Evolutionary conservation across 768 basidiomycete genomes (phyloP).

Genomic region (Collybiopsis luxurians): DNA sequence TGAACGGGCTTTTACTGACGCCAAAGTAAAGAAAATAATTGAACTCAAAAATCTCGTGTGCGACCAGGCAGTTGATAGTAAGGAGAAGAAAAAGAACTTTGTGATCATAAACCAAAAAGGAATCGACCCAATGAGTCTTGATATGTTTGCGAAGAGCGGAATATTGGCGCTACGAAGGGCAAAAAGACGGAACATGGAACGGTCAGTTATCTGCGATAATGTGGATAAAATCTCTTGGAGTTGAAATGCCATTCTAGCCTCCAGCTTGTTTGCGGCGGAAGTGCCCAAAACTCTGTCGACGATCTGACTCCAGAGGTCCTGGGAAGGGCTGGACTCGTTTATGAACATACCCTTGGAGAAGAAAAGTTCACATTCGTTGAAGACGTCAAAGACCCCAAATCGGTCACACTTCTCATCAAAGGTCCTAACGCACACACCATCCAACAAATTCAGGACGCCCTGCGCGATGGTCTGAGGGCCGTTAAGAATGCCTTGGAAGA

Average conservation of each 20-base stretch:
- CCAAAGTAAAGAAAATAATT: constrained; percentile 92
- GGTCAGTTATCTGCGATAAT: constrained; percentile 46
- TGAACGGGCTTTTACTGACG: constrained; percentile 91
- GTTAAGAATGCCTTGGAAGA: constrained; percentile 98
- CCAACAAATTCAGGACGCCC: constrained; percentile 95
- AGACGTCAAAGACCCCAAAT: constrained; percentile 93
- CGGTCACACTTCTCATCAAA: constrained; percentile 95
- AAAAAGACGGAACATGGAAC: constrained; percentile 98
- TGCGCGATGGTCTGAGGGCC: constrained; percentile 92
- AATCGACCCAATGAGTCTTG: constrained; percentile 95
- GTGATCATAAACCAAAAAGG: constrained; percentile 99
- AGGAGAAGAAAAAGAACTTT: constrained; percentile 82
- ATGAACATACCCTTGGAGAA: constrained; percentile 98
- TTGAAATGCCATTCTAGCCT: constrained; percentile 45
- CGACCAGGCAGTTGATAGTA: constrained; percentile 83
- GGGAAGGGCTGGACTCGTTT: constrained; percentile 97
- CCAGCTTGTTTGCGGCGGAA: constrained; percentile 91
- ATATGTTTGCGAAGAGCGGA: constrained; percentile 94
- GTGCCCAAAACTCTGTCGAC: constrained; percentile 97
- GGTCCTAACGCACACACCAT: constrained; percentile 97
- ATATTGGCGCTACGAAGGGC: constrained; percentile 93
- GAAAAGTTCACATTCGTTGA: constrained; percentile 99
- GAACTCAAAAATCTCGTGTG: constrained; percentile 96
- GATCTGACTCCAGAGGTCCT: constrained; percentile 89
- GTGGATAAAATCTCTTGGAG: neutral